phyloP scores from a whole-genome alignment of 176 grass and related monocot genomes.

The Eragrostis curvula region DNA sequence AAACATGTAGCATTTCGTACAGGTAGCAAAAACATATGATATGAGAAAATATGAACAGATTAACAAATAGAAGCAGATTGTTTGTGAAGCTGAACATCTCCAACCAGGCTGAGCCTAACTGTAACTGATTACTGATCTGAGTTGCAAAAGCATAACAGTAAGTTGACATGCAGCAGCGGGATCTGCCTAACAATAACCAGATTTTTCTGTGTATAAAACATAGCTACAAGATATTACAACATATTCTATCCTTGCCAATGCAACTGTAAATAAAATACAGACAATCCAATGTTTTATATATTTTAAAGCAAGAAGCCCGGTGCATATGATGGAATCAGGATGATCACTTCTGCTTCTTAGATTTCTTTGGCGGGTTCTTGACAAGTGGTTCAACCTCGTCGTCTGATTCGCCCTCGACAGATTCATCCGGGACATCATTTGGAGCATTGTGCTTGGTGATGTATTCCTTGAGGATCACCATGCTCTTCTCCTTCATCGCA shows the following conservation, averaged over 20 bases:
- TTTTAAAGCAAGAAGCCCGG: no score
- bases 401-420: slow-evolving; percentile 54
- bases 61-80: not conserved
- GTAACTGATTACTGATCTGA: no score
- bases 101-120: not conserved
- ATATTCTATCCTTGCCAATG: not conserved
- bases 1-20: not conserved
- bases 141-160: not conserved
- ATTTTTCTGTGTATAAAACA: not conserved
- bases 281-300: no score
- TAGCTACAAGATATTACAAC: not conserved
- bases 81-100: not conserved
- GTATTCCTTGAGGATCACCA: slow-evolving; percentile 82
- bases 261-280: not conserved
- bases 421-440: slow-evolving; percentile 80
- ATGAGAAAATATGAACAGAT: not conserved
- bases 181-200: not conserved
- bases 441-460: slow-evolving; percentile 75
- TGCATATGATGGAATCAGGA: not conserved
- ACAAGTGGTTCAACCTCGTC: slow-evolving; percentile 37
- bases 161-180: not conserved
- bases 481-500: slow-evolving; percentile 79
- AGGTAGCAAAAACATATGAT: not conserved
- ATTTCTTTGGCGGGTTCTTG: slow-evolving; percentile 78
- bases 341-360: slow-evolving; percentile 66